phyloP scores from a whole-genome alignment of 805 yeast species.

The Saccharomycopsis schoenii region DNA sequence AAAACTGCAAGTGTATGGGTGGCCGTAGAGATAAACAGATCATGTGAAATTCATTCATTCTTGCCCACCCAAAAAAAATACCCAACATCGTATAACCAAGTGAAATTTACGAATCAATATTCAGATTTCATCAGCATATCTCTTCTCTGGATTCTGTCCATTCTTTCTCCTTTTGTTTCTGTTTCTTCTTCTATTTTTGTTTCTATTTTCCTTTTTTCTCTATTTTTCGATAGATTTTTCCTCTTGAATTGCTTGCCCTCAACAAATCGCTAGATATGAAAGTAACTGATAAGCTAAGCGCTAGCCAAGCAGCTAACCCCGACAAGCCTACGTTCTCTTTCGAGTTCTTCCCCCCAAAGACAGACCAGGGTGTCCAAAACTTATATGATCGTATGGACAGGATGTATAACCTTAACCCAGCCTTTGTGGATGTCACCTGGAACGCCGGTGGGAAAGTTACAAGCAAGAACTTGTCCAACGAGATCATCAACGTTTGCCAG shows the following conservation, averaged over 20 bases:
- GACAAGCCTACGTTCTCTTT: slow-evolving; percentile 69
- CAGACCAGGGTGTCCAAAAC: slow-evolving; percentile 93
- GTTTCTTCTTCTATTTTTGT: not conserved
- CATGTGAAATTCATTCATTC: not conserved
- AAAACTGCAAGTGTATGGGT: too few relatives aligned
- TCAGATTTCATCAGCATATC: not conserved
- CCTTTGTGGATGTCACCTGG: slow-evolving; percentile 95
- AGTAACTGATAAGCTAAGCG: slow-evolving; percentile 15
- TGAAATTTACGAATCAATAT: not conserved
- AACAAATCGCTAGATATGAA: slow-evolving; percentile 4
- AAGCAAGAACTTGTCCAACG: slow-evolving; percentile 59
- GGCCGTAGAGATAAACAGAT: not conserved
- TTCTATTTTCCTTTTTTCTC: too few relatives aligned
- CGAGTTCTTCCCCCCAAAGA: slow-evolving; percentile 96
- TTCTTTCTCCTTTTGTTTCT: not conserved
- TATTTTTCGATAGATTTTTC: not conserved
- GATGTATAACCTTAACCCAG: slow-evolving; percentile 87
- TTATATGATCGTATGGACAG: slow-evolving; percentile 95
- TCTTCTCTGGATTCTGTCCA: not conserved
- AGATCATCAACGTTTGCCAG: slow-evolving; percentile 85
- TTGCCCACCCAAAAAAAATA: not conserved
- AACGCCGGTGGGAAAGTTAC: slow-evolving; percentile 93
- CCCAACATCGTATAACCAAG: not conserved
- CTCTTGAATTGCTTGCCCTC: not conserved
- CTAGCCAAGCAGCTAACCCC: slow-evolving; percentile 1